Conservation (phyloP, 2,329 filamentous ascomycete species). For the Thielaviopsis populi region DNA sequence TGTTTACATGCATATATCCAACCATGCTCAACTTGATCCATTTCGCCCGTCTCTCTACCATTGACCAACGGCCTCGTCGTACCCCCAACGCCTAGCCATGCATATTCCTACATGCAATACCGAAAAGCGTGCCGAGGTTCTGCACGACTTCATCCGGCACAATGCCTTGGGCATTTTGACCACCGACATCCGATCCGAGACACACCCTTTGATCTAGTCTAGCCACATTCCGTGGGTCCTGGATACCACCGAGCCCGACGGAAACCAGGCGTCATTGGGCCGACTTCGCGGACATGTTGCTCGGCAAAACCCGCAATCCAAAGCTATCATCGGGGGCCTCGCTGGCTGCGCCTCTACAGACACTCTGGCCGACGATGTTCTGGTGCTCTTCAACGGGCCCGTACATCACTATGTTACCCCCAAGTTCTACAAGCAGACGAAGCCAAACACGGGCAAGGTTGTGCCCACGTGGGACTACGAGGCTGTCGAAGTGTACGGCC, state of each 20-base stretch:
- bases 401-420: conserved; percentile 51
- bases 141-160: conserved; percentile 41
- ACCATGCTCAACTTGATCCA: too few species aligned
- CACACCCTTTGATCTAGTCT: conserved; percentile 37
- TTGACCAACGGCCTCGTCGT: too few species aligned
- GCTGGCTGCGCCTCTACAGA: conserved; percentile 18
- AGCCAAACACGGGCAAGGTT: conserved; percentile 48
- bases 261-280: conserved; percentile 28
- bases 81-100: conserved; percentile 28
- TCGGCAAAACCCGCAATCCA: conserved; percentile 46
- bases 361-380: conserved; percentile 37
- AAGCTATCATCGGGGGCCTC: conserved; percentile 40
- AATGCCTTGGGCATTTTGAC: conserved; percentile 49
- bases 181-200: conserved; percentile 40
- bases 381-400: conserved; percentile 45
- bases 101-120: conserved; percentile 41
- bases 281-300: conserved; percentile 47
- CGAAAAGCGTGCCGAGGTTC: conserved; percentile 32
- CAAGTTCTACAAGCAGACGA: conserved; percentile 52
- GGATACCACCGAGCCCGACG: conserved; percentile 29
- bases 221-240: conserved; percentile 48
- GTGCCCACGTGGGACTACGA: conserved; percentile 59
- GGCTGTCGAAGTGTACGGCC: conserved; percentile 48
- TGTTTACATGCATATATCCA: too few species aligned
- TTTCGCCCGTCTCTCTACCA: too few species aligned